Conservation (phyloP, 805 yeast species). For the Metschnikowia hibisci region DNA sequence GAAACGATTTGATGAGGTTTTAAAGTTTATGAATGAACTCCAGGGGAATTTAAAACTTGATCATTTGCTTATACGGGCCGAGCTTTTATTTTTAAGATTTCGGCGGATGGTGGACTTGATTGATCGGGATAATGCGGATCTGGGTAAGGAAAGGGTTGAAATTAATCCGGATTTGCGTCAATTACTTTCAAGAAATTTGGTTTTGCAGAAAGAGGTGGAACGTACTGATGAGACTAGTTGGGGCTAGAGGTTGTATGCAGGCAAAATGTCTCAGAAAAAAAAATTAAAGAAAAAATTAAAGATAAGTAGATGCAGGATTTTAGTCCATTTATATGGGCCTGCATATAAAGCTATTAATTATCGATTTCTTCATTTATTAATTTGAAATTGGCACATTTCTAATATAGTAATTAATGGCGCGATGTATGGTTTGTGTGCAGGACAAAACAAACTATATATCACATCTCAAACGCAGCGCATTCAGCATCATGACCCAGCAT, state of each 20-base stretch:
- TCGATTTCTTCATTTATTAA: too few species aligned
- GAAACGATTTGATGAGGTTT: conserved; percentile 80
- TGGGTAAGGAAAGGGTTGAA: conserved; percentile 22
- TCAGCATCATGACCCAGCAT: not conserved
- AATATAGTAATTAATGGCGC: too few species aligned
- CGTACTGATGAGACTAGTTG: conserved; percentile 46
- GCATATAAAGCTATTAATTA: too few species aligned
- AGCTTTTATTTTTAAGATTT: conserved; percentile 75
- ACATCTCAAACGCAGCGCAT: too few species aligned
- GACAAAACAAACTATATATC: too few species aligned
- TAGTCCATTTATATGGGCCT: too few species aligned
- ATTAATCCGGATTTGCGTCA: conserved; percentile 53
- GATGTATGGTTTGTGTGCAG: too few species aligned
- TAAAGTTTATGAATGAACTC: conserved; percentile 89
- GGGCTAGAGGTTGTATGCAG: conserved; percentile 23
- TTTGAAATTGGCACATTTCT: too few species aligned
- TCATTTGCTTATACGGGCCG: conserved; percentile 79
- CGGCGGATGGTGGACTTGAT: conserved; percentile 74
- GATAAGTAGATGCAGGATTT: too few species aligned
- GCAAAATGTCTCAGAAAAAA: too few species aligned
- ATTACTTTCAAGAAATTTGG: conserved; percentile 55
- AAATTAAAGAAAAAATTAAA: too few species aligned
- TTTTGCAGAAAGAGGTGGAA: conserved; percentile 59
- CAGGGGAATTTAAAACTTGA: conserved; percentile 71
- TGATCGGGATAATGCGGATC: conserved; percentile 47